Conservation (phyloP, 305 asterid genomes). For the Nicotiana rustica region DNA sequence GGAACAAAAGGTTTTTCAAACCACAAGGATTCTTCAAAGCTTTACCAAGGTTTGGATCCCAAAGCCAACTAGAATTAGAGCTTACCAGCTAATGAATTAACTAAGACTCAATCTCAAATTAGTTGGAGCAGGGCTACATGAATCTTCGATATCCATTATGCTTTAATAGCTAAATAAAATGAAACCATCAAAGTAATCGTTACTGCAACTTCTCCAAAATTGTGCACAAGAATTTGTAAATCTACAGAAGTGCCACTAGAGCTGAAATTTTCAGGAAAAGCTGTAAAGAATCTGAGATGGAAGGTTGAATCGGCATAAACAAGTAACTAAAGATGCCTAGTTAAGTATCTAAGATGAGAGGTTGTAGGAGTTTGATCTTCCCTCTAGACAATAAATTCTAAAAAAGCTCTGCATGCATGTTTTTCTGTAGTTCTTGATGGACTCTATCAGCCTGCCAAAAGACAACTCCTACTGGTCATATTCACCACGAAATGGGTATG, state of each 20-base stretch:
- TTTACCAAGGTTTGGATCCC: conserved; percentile 21
- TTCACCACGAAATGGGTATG: conserved; percentile 18
- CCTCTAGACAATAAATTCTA: conserved; percentile 9
- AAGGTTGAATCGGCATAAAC: background rate
- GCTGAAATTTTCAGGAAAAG: background rate
- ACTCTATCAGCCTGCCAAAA: conserved; percentile 13
- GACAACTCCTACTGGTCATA: conserved; percentile 16
- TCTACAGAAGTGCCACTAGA: background rate
- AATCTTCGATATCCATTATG: conserved; percentile 7
- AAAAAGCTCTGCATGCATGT: background rate
- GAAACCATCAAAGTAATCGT: conserved; percentile 1
- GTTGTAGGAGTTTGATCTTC: background rate
- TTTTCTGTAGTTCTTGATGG: conserved; percentile 2
- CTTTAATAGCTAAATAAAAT: conserved; percentile 24
- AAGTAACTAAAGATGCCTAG: conserved; percentile 9
- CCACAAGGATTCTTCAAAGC: conserved; percentile 4
- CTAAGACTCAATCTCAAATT: background rate
- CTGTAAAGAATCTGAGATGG: conserved; percentile 8
- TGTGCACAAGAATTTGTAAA: background rate
- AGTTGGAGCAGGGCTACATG: background rate
- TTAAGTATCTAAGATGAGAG: background rate
- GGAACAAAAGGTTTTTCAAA: conserved; percentile 15
- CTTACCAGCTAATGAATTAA: background rate
- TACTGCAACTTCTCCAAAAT: conserved; percentile 20
- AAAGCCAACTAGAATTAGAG: conserved; percentile 13